Evolutionary conservation across 345 rosid genomes (phyloP), one percentile per base, ranked within the genome.

Genomic region (Dovyalis caffra): DNA sequence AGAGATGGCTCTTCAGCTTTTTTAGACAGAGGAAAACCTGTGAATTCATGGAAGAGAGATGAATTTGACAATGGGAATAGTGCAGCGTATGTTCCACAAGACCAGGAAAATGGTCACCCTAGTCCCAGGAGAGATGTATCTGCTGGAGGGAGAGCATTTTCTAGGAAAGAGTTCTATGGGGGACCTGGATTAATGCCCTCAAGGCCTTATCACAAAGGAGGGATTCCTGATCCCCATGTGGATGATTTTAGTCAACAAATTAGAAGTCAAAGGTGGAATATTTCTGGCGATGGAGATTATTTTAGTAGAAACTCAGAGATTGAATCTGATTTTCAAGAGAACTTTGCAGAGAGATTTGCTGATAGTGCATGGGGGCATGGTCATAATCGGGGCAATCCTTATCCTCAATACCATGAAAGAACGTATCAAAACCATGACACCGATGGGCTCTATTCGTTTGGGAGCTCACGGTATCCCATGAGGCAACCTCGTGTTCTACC

Each of bases 401-500:
- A 89, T 82, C 34, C 90, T 74, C 66, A 88, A 33, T 86, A 87
- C 64, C 82, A 90, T 72, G 98, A 87, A 63, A 82, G 84, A 73
- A 66, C 80, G 43, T 85, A 89, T 80, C 92, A 81, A 49, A 87
- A 90, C 76, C 75, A 90, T 0, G 97, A 92, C 64, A 85, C 84
- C 75, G 95, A 88, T 77, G 94, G 86, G 64, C 80, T 86, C 80
- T 86, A 86, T 80, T 87, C 97, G 43, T 88, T 84, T 84, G 97
- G 94, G 69, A 88, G 95, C 86, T 84, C 92, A 61, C 82, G 97
- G 62, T 88, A 87, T 83, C 85, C 98, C 71, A 82, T 86, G 83
- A 90, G 89, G 87, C 97, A 92, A 87, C 99, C 98, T 78, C 97
- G 92, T 74, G 98, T 93, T 66, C 88, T 86, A 43, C 98, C 98